These are phyloP conservation scores for Suhomyces terraborum DNA, from an alignment of 1,139 yeast species.

Conservation along the genomic window DNA sequence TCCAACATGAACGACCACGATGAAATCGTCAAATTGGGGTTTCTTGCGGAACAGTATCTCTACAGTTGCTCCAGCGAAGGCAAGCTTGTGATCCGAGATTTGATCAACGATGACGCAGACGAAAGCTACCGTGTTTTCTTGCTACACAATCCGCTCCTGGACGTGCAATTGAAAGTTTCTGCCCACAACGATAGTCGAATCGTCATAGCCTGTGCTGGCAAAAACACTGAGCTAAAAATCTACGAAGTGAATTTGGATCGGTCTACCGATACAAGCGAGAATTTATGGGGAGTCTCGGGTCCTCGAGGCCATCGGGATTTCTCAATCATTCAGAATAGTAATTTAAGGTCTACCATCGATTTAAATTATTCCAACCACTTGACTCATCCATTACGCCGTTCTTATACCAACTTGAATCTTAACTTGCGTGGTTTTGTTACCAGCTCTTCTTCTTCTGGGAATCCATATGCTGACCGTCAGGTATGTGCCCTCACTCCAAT, in stretches of 20 bases:
- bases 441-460: slow-evolving; percentile 1
- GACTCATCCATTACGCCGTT: slow-evolving; percentile 13
- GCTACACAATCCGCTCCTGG: slow-evolving; percentile 40
- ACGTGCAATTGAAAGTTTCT: slow-evolving; percentile 21
- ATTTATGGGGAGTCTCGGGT: slow-evolving; percentile 7
- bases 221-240: slow-evolving; percentile 44
- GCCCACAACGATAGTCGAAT: slow-evolving; percentile 18
- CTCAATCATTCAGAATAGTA: slow-evolving; percentile 12
- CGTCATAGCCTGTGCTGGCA: slow-evolving; percentile 45
- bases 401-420: slow-evolving; percentile 11
- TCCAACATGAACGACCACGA: slow-evolving; percentile 24
- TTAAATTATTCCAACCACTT: slow-evolving; percentile 4
- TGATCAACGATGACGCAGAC: slow-evolving; percentile 42
- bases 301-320: slow-evolving; percentile 10
- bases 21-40: slow-evolving; percentile 35
- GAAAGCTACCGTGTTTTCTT: slow-evolving; percentile 32
- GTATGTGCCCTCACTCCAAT: slow-evolving; percentile 23
- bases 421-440: slow-evolving; percentile 8
- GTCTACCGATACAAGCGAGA: slow-evolving; percentile 4
- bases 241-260: slow-evolving; percentile 22
- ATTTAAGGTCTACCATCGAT: slow-evolving; percentile 11
- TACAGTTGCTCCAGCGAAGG: slow-evolving; percentile 51
- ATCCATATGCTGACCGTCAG: slow-evolving; percentile 21
- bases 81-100: slow-evolving; percentile 44
- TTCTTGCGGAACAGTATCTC: slow-evolving; percentile 33